These are phyloP conservation scores for Cladophialophora chaetospira DNA, from an alignment of 2,329 filamentous ascomycete genomes.

Conservation along the genomic window DNA sequence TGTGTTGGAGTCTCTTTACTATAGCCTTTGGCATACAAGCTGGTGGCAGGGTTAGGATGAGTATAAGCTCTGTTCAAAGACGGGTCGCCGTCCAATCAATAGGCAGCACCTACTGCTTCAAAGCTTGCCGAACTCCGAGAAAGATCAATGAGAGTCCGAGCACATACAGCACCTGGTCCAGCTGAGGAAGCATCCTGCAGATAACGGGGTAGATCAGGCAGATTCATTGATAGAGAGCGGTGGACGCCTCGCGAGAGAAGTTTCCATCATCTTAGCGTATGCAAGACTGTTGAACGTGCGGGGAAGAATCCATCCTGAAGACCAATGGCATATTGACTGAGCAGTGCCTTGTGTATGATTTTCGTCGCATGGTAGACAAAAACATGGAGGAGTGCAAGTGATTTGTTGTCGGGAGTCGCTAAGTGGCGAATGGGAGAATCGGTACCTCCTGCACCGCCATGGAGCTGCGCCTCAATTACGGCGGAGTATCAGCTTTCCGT, in stretches of 20 bases:
- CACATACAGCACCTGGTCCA: neutral
- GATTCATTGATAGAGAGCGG: neutral
- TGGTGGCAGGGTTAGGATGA: no score
- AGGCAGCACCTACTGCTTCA: no score
- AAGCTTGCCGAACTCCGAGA: no score
- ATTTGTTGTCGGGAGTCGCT: neutral
- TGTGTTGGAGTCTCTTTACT: no score
- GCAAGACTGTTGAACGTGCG: neutral
- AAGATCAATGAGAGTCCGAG: no score
- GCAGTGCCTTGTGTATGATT: conserved; percentile 4
- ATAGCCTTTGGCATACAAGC: no score
- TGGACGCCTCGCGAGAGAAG: neutral
- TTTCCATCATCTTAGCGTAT: conserved; percentile 1
- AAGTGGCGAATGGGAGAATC: neutral
- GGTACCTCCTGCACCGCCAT: conserved; percentile 3
- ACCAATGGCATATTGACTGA: no score
- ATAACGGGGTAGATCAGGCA: conserved; percentile 6
- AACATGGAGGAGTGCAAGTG: neutral
- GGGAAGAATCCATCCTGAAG: neutral
- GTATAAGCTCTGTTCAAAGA: no score
- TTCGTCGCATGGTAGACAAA: neutral
- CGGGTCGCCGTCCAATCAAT: no score
- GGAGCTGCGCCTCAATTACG: conserved; percentile 4
- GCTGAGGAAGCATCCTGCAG: neutral
- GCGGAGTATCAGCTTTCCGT: neutral